Percentiles rank a stretch among this genome's conserved stretches.
Evolutionary conservation across 2,329 filamentous ascomycete genomes (phyloP).

Genomic region (Ustulina deusta): DNA sequence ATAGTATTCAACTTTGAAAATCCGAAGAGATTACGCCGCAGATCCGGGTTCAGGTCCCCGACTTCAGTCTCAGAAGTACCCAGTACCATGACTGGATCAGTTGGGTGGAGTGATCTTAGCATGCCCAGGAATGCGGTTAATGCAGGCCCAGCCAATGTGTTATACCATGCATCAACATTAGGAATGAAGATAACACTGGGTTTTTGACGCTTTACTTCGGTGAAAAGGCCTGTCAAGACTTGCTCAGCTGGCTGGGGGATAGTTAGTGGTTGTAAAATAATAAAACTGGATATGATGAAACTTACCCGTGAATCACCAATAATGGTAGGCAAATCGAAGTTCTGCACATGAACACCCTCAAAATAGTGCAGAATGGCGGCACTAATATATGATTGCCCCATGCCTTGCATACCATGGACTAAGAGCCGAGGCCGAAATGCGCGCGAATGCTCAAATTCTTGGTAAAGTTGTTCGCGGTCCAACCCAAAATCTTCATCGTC

Average conservation of each 20-base stretch:
- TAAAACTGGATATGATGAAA: conserved; percentile 32
- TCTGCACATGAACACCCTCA: conserved; percentile 93
- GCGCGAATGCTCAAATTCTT: conserved; percentile 87
- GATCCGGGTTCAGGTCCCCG: conserved; percentile 69
- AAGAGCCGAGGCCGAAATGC: conserved; percentile 90
- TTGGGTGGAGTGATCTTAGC: conserved; percentile 84
- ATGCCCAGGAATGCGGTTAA: conserved; percentile 87
- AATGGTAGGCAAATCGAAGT: conserved; percentile 89
- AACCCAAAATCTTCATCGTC: conserved; percentile 87
- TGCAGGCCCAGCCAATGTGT: conserved; percentile 69
- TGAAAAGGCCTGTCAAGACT: conserved; percentile 89
- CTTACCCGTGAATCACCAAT: conserved; percentile 83
- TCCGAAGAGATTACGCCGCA: conserved; percentile 85
- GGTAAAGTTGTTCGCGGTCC: conserved; percentile 78
- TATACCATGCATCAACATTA: conserved; percentile 88
- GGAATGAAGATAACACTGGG: conserved; percentile 96
- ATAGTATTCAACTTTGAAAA: conserved; percentile 85
- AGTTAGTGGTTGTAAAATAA: conserved; percentile 44
- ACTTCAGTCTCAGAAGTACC: conserved; percentile 81
- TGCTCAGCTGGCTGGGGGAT: conserved; percentile 76
- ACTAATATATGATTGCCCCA: conserved; percentile 93
- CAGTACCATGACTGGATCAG: conserved; percentile 87
- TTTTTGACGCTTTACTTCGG: conserved; percentile 92
- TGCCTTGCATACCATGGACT: conserved; percentile 83
- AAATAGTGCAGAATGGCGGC: conserved; percentile 89